A percentile compares a stretch with the other conserved stretches of the same genome.
Evolutionary conservation across 2,329 filamentous ascomycete genomes (phyloP).

Genomic region (Beauveria varroae): DNA sequence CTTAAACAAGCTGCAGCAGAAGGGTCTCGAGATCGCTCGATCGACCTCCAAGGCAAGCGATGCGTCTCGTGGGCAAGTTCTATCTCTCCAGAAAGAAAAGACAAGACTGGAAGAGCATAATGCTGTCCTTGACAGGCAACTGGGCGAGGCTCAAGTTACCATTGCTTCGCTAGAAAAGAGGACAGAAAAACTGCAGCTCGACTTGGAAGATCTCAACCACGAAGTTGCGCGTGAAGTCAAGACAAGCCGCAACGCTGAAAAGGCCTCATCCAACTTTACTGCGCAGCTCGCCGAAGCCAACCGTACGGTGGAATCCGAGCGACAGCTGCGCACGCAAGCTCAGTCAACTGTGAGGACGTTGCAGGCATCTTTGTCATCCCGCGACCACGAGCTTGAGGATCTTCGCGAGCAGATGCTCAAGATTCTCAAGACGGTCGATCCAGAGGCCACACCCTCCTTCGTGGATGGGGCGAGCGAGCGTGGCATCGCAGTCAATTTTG

Average conservation of each 20-base stretch:
- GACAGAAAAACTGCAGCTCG: slow-evolving; percentile 84
- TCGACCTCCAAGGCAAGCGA: slow-evolving; percentile 82
- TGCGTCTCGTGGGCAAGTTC: slow-evolving; percentile 68
- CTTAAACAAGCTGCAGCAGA: slow-evolving; percentile 96
- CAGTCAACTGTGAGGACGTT: slow-evolving; percentile 78
- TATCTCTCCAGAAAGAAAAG: slow-evolving; percentile 76
- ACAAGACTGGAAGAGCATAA: slow-evolving; percentile 75
- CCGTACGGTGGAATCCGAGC: slow-evolving; percentile 81
- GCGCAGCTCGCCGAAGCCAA: slow-evolving; percentile 85
- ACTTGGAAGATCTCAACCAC: slow-evolving; percentile 85
- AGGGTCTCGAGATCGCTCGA: slow-evolving; percentile 90
- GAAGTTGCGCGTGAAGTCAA: slow-evolving; percentile 88
- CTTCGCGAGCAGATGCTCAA: slow-evolving; percentile 72
- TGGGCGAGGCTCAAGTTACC: slow-evolving; percentile 76
- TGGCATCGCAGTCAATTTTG: slow-evolving; percentile 66
- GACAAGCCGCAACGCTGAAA: slow-evolving; percentile 81
- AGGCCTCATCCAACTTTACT: slow-evolving; percentile 70
- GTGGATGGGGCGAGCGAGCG: slow-evolving; percentile 54
- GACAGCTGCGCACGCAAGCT: slow-evolving; percentile 75
- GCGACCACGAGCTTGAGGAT: slow-evolving; percentile 73
- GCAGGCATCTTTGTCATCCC: slow-evolving; percentile 69
- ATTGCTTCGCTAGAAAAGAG: slow-evolving; percentile 86
- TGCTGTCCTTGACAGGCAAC: slow-evolving; percentile 69
- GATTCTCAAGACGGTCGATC: slow-evolving; percentile 81
- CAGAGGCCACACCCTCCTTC: slow-evolving; percentile 59